Base-by-base conservation (phyloP, 805 yeast species). In the Monosporozyma unispora region DNA sequence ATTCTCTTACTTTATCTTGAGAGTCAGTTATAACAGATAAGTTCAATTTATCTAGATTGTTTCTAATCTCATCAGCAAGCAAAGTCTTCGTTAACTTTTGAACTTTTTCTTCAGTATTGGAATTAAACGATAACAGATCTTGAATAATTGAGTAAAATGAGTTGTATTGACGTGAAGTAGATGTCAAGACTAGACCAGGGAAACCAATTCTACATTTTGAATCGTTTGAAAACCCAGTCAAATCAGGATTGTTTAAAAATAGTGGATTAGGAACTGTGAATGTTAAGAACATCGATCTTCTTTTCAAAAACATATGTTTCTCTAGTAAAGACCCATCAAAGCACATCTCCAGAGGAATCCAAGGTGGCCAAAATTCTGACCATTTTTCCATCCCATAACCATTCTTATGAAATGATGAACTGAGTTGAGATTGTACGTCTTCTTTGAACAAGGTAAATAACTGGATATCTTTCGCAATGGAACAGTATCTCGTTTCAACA, bases 331-430 rank as follows among this genome's bases (percentile, higher is more conserved):
- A 69, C 10, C 75, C 70, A 44, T 76, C 75, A 54, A 77, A 78
- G 58, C 84, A 79, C 56, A 79, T 72, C 59, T 82, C 89, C 48
- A 80, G 56, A 0, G 86, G 85, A 19, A 82, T 56, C 75, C 78
- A 76, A 0, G 87, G 87, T 0, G 87, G 86, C 87, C 87, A 82
- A 59, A 63, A 56, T 28, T 48, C 52, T 1, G 60, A 52, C 9
- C 55, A 52, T 4, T 52, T 55, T 11, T 64, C 61, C 44, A 61
- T 55, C 7, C 69, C 63, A 41, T 63, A 63, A 12, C 63, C 60
- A 41, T 57, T 54, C 48, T 67, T 67, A 35, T 53, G 47, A 22
- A 56, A 52, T 5, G 46, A 46, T 22, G 63, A 47, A 21, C 59
- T 62, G 16, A 66, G 68, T 7, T 63, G 64, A 1, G 61, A 45